phyloP scores from a whole-genome alignment of 768 basidiomycete species.

The Trametes sanguinea region DNA sequence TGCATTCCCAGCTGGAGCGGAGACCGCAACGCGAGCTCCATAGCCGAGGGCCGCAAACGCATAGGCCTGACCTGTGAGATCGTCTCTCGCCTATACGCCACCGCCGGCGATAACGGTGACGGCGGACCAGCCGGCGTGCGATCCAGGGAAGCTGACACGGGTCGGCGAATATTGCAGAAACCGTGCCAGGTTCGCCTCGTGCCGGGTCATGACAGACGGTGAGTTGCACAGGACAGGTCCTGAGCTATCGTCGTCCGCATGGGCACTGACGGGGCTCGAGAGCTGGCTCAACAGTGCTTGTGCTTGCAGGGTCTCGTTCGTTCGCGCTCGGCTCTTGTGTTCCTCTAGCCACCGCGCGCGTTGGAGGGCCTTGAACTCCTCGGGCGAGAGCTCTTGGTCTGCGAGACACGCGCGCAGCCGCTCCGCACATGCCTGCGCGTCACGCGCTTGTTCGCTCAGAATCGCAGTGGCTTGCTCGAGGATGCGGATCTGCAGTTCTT shows the following conservation, averaged over 20 bases:
- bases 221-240: not conserved
- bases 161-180: slow-evolving; percentile 23
- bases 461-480: slow-evolving; percentile 46
- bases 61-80: slow-evolving; percentile 20
- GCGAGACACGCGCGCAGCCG: slow-evolving; percentile 42
- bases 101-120: not conserved
- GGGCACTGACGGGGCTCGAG: slow-evolving; percentile 4
- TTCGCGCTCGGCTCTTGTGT: slow-evolving; percentile 40
- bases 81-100: slow-evolving; percentile 13
- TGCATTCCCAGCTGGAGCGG: not conserved
- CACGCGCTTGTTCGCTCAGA: slow-evolving; percentile 46
- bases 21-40: slow-evolving; percentile 12
- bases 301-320: slow-evolving; percentile 31
- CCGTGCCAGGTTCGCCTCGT: slow-evolving; percentile 12
- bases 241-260: not conserved
- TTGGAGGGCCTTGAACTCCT: slow-evolving; percentile 40
- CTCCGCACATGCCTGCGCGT: slow-evolving; percentile 45
- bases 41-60: slow-evolving; percentile 17
- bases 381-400: slow-evolving; percentile 37
- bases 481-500: slow-evolving; percentile 49
- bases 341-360: slow-evolving; percentile 56
- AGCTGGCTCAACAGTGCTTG: slow-evolving; percentile 7
- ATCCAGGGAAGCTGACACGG: slow-evolving; percentile 9
- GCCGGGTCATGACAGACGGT: slow-evolving; percentile 1
- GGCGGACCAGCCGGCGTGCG: not conserved